Evolutionary conservation across 371 early-diverging fungal species (phyloP), one percentile per base, ranked within the genome.

Genomic region (Mortierella polycephala): DNA sequence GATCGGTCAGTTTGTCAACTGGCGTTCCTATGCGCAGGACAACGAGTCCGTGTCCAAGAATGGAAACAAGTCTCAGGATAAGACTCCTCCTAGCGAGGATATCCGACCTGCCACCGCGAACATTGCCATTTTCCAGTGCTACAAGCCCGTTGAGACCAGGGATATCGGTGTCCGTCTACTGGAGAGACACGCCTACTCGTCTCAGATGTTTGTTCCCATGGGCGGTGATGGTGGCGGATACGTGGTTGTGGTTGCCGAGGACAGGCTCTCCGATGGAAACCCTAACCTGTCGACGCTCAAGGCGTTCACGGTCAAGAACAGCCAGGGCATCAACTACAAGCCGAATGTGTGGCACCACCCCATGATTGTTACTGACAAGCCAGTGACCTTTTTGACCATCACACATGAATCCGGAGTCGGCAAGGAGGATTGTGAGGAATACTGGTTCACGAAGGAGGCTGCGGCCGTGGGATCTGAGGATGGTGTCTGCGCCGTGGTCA

Each of bases 281-380:
- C 96, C 96, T 18, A 93, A 95, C 67, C 69, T 90, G 81, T 76
- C 81, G 55, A 93, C 95, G 0, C 74, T 95, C 20, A 88, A 85
- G 53, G 94, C 94, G 0, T 95, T 95, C 71, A 77, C 91, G 21
- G 94, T 91, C n/a, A 84, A 83, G 57, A 82, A 85, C 10, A 85
- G 77, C 10, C 96, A 96, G 85, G 96, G 93, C 10, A 86, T 96
- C 71, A 95, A 90, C 81, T 96, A 96, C 81, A 77, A 85, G 56
- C 85, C 89, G 21, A 93, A 91, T 70, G 85, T 89, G 49, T 96
- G 96, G 96, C 96, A 96, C 73, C 94, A 94, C 75, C 96, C 96
- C 9, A 95, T 96, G 94, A 84, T 96, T 67, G 89, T 77, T 18
- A 74, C 58, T 0, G 66, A 54, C 30, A 70, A 74, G 69, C 81